These are phyloP conservation scores for Chlamydomonas reinhardtii DNA, from an alignment of 163 green algal genomes.

Conservation along the genomic window DNA sequence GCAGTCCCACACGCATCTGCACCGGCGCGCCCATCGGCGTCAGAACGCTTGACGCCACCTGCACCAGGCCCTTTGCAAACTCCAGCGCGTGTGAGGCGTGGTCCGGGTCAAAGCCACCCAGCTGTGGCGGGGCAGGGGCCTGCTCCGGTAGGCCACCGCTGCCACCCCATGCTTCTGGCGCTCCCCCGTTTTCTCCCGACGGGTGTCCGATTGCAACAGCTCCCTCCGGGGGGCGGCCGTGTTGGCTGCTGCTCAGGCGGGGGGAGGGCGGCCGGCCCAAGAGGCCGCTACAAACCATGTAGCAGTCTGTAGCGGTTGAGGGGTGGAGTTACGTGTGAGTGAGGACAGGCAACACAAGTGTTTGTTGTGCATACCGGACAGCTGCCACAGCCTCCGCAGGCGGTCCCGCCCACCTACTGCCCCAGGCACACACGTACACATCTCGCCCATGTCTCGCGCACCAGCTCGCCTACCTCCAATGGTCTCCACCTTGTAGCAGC, in stretches of 20 bases:
- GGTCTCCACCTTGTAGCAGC: slow-evolving; percentile 55
- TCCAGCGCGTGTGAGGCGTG: slow-evolving; percentile 20
- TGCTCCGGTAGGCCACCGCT: no score
- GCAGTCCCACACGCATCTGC: slow-evolving; percentile 30
- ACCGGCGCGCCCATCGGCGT: slow-evolving; percentile 37
- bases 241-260: no score
- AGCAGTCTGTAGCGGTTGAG: background rate
- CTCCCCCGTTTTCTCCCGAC: no score
- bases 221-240: no score
- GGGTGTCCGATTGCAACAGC: no score
- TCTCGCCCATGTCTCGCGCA: no score
- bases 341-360: no score
- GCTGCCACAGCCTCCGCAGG: no score
- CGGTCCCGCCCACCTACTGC: no score
- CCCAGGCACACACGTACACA: no score
- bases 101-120: slow-evolving; percentile 22
- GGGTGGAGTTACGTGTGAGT: no score
- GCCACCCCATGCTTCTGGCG: background rate
- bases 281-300: slow-evolving; percentile 35
- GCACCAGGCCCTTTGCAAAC: slow-evolving; percentile 25
- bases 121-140: background rate
- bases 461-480: slow-evolving; percentile 27
- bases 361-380: no score
- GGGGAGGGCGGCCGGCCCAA: background rate
- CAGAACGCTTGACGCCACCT: slow-evolving; percentile 16